Base-by-base conservation (phyloP, 768 basidiomycete genomes). In the Amanita inopinata region DNA sequence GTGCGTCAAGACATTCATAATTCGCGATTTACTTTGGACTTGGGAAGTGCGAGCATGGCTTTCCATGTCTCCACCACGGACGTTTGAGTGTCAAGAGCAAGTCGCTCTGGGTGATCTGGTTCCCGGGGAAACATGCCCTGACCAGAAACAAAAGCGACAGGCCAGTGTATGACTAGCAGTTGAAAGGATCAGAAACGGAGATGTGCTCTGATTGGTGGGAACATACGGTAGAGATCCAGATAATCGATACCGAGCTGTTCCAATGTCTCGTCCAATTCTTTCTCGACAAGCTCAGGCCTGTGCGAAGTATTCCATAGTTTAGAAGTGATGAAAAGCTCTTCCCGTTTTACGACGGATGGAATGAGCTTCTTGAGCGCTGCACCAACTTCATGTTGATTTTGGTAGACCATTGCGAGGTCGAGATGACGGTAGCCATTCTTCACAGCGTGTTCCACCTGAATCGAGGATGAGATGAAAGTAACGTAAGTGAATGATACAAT, bases 231-330 rank as follows among this genome's bases (percentile, higher is more conserved):
- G 15, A 90, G 67, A 56, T 92, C 90, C 30, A 93, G 65, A 55
- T 90, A 93, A 33, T 78, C 70, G 14, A 78, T 58, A 6, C 80
- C 82, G 31, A 92, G 74, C 55, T 84, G 79, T 43, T 59, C 54
- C 14, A 93, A 70, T 11, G 85, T 86, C 61, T 78, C 76, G 40
- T 91, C 77, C 35, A 91, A 77, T 51, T 79, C 82, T 37, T 72
- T 74, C 65, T 81, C 82, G 20, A 83, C 85, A 38, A 69, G 58
- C 5, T 72, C 68, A 3, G 83, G 78, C 46, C 69, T 71, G 55
- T 87, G 86, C 7, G 73, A 66, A 35, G 70, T 68, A 61, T 89
- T 89, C 88, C 88, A 91, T 35, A 88, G 70, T 60, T 92, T 87
- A 32, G 77, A 78, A 2, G 84, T 86, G 59, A 85, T 78, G 60